phyloP scores from a whole-genome alignment of 768 basidiomycete genomes.

The Pholiota molesta region DNA sequence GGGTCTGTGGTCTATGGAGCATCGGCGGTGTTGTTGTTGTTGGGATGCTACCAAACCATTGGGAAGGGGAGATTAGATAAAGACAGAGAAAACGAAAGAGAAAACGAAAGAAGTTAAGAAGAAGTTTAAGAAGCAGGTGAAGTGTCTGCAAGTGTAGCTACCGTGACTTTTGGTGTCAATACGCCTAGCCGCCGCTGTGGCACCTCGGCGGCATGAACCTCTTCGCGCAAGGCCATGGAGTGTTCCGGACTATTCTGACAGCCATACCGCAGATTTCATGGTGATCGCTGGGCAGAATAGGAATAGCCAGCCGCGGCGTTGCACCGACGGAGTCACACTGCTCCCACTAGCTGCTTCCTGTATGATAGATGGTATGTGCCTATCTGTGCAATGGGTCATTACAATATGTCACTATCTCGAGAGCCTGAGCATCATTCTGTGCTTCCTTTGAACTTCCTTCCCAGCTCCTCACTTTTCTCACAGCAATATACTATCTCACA shows the following conservation, averaged over 20 bases:
- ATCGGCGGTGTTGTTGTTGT: not conserved
- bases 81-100: not conserved
- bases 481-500: not conserved
- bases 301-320: slow-evolving; percentile 1
- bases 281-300: not conserved
- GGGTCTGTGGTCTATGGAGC: too few relatives aligned
- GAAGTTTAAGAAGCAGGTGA: not conserved
- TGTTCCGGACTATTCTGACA: not conserved
- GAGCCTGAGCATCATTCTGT: not conserved
- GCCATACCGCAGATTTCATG: not conserved
- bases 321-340: not conserved
- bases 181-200: too few relatives aligned
- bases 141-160: not conserved
- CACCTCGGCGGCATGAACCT: not conserved
- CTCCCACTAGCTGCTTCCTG: not conserved
- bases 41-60: not conserved
- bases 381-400: not conserved
- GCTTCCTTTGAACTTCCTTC: not conserved
- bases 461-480: not conserved
- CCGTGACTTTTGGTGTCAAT: too few relatives aligned
- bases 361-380: not conserved
- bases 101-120: not conserved
- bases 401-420: not conserved
- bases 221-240: not conserved
- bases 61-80: not conserved